phyloP scores from a whole-genome alignment of 768 basidiomycete species.

The Phylloporus sp. region DNA sequence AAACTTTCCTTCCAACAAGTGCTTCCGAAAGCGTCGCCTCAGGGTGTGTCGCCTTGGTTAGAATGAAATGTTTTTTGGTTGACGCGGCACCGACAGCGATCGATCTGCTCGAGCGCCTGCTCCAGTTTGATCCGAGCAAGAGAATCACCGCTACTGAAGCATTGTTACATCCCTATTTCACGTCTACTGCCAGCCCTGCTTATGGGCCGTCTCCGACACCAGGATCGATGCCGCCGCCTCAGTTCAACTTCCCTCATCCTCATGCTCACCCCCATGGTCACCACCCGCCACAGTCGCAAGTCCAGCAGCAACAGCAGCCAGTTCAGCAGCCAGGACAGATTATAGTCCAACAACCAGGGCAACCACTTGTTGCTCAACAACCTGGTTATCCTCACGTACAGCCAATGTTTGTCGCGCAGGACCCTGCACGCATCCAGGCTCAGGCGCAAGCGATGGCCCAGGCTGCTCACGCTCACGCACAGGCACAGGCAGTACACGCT shows the following conservation, averaged over 20 bases:
- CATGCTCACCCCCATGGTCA: slow-evolving; percentile 39
- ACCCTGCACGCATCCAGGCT: slow-evolving; percentile 37
- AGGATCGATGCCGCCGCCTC: slow-evolving; percentile 63
- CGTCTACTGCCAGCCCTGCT: slow-evolving; percentile 40
- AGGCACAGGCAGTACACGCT: slow-evolving; percentile 32
- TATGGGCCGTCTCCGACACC: slow-evolving; percentile 35
- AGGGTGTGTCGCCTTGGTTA: slow-evolving; percentile 46
- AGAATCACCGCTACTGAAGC: slow-evolving; percentile 91
- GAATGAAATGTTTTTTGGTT: background rate
- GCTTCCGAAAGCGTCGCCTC: slow-evolving; percentile 80
- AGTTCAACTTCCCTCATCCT: slow-evolving; percentile 66
- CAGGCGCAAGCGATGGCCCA: slow-evolving; percentile 42
- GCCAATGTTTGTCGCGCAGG: slow-evolving; percentile 30
- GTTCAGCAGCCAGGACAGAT: slow-evolving; percentile 40
- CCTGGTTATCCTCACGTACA: slow-evolving; percentile 32
- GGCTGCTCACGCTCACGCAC: slow-evolving; percentile 39
- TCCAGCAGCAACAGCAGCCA: slow-evolving; percentile 41
- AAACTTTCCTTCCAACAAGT: slow-evolving; percentile 79
- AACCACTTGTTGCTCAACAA: slow-evolving; percentile 35
- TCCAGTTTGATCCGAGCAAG: slow-evolving; percentile 94
- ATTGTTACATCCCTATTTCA: slow-evolving; percentile 89
- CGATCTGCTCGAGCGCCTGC: slow-evolving; percentile 88
- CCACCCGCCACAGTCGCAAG: slow-evolving; percentile 42
- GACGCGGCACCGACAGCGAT: slow-evolving; percentile 48
- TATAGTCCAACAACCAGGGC: slow-evolving; percentile 37